phyloP scores from a whole-genome alignment of 257 asterid species.

The Petunia axillaris region DNA sequence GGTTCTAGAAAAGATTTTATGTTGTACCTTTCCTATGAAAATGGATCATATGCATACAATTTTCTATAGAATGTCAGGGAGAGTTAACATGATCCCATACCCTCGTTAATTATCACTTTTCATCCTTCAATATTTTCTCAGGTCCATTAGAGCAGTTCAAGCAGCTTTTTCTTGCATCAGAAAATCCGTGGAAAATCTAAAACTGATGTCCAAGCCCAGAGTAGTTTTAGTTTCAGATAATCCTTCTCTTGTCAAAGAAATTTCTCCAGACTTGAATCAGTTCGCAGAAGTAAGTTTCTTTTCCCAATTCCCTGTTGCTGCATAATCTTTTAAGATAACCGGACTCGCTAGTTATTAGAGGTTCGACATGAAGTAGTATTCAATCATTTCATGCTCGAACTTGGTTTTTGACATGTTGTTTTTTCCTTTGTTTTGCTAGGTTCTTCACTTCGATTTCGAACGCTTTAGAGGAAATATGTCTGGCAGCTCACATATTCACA shows the following conservation, averaged over 20 bases:
- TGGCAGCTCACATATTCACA: constrained; percentile 34
- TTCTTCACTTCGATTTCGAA: constrained; percentile 73
- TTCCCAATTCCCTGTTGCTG: neutral
- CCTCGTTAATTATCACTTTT: neutral
- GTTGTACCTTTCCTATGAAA: neutral
- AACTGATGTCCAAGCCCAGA: constrained; percentile 56
- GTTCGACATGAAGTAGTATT: neutral
- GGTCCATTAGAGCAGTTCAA: constrained; percentile 79
- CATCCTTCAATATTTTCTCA: constrained; percentile 33
- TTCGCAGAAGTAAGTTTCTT: constrained; percentile 67
- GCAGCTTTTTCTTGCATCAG: constrained; percentile 72
- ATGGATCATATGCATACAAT: neutral
- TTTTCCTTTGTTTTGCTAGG: constrained; percentile 52
- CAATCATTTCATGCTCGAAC: neutral
- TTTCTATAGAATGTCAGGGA: neutral
- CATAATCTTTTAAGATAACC: neutral
- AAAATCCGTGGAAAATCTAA: constrained; percentile 48
- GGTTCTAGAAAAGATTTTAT: constrained; percentile 9
- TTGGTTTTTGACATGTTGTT: neutral
- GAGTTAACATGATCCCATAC: neutral
- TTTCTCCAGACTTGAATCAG: constrained; percentile 56
- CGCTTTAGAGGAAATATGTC: constrained; percentile 63
- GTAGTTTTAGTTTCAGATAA: constrained; percentile 84
- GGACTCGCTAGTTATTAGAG: constrained; percentile 12
- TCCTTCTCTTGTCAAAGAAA: constrained; percentile 68